Conservation (phyloP, 1,139 yeast genomes). For the Hemisphaericaspora xylofermentans region DNA sequence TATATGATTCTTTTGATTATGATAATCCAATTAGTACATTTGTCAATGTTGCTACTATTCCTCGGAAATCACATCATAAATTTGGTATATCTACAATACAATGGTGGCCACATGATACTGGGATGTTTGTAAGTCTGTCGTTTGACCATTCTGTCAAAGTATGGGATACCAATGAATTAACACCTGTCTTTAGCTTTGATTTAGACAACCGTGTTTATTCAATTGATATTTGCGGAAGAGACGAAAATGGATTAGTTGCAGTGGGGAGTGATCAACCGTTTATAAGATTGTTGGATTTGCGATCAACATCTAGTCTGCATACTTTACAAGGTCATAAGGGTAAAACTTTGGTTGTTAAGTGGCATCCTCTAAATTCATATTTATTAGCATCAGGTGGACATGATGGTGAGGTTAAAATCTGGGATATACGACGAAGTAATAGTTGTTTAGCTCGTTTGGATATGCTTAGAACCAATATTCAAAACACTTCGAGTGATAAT, state of each 20-base stretch:
- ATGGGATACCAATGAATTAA: conserved; percentile 74
- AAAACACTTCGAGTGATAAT: conserved; percentile 21
- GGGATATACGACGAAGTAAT: conserved; percentile 76
- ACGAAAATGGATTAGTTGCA: conserved; percentile 54
- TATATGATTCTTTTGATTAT: conserved; percentile 23
- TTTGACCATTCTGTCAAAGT: conserved; percentile 75
- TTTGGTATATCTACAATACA: conserved; percentile 72
- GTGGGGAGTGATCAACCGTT: conserved; percentile 71
- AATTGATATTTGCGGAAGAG: conserved; percentile 44
- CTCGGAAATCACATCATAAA: conserved; percentile 57
- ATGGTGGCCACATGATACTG: conserved; percentile 93
- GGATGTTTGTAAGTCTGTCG: conserved; percentile 80
- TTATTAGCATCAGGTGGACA: conserved; percentile 74
- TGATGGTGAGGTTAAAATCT: conserved; percentile 64
- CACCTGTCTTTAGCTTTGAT: conserved; percentile 65
- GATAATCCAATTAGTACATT: conserved; percentile 28
- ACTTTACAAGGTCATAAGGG: conserved; percentile 66
- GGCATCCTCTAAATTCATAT: conserved; percentile 71
- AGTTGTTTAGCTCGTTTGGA: conserved; percentile 66
- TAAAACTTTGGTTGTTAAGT: conserved; percentile 62
- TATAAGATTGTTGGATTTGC: conserved; percentile 68
- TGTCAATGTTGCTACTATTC: conserved; percentile 40
- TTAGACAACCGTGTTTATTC: conserved; percentile 52
- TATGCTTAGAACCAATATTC: conserved; percentile 37
- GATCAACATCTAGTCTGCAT: conserved; percentile 70